These are phyloP conservation scores for Russula emetica DNA, from an alignment of 768 basidiomycete genomes.

Conservation along the genomic window DNA sequence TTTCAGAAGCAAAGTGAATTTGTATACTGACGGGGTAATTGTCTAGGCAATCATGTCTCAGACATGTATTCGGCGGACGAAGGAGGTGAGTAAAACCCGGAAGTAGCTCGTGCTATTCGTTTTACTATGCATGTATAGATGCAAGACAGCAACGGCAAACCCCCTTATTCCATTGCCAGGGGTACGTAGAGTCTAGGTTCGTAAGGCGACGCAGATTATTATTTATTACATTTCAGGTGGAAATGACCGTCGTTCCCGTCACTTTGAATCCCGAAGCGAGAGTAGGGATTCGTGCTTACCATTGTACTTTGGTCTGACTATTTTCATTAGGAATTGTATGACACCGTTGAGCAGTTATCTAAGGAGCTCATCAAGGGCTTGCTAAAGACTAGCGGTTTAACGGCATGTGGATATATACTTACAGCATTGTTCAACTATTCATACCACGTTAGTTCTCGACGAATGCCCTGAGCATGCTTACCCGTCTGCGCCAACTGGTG, in stretches of 20 bases:
- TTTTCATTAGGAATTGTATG: constrained; percentile 52
- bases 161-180: constrained; percentile 66
- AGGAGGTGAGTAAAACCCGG: constrained; percentile 52
- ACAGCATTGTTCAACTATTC: constrained; percentile 12
- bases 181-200: constrained; percentile 3
- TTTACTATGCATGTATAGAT: constrained; percentile 47
- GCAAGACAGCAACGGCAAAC: constrained; percentile 75
- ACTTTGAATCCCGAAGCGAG: constrained; percentile 58
- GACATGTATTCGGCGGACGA: constrained; percentile 75
- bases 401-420: constrained; percentile 26
- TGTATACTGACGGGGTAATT: constrained; percentile 8
- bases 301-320: constrained; percentile 6
- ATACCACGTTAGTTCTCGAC: constrained; percentile 48
- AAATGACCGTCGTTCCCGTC: constrained; percentile 71
- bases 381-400: constrained; percentile 45
- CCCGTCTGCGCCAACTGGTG: constrained; percentile 76
- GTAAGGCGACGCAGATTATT: constrained; percentile 40
- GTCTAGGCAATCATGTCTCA: constrained; percentile 70
- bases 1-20: background rate
- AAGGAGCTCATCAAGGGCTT: constrained; percentile 56
- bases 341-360: constrained; percentile 61
- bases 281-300: constrained; percentile 36
- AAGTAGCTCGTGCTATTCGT: background rate
- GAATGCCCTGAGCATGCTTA: constrained; percentile 77
- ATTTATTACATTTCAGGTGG: constrained; percentile 47